A percentile compares a stretch with the other conserved stretches of the same genome.
Conservation (phyloP, 345 rosid genomes). For the Murraya paniculata region DNA sequence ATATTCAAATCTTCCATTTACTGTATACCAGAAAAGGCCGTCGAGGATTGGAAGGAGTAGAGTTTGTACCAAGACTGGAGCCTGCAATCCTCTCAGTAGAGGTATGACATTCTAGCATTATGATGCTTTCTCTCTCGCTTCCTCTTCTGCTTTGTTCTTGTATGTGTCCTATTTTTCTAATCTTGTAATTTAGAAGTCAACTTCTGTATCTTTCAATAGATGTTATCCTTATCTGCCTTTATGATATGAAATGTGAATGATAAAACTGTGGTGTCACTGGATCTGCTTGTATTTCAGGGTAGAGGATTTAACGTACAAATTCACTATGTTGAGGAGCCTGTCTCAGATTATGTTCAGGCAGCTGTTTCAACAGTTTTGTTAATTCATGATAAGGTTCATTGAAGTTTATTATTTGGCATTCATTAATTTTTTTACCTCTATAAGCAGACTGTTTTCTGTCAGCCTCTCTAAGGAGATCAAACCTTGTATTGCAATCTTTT, state of each 20-base stretch:
- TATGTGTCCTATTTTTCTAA: not conserved
- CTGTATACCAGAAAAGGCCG: slow-evolving; percentile 46
- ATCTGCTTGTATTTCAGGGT: slow-evolving; percentile 51
- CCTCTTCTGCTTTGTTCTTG: not conserved
- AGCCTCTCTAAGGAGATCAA: not conserved
- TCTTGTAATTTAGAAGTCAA: not conserved
- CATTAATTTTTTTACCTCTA: not conserved
- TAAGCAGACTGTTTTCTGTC: not conserved
- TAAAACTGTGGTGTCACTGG: slow-evolving; percentile 4
- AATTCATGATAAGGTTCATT: slow-evolving; percentile 75
- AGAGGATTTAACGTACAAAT: slow-evolving; percentile 87
- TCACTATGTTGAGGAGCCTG: slow-evolving; percentile 86
- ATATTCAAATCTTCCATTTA: slow-evolving; percentile 13
- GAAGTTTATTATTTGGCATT: not conserved
- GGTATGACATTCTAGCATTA: slow-evolving; percentile 38
- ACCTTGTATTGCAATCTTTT: not conserved
- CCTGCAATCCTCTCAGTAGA: slow-evolving; percentile 94
- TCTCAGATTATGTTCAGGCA: slow-evolving; percentile 75
- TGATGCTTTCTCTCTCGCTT: not conserved
- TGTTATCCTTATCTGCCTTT: not conserved
- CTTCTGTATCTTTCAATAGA: not conserved
- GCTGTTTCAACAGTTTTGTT: slow-evolving; percentile 70
- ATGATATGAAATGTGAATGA: slow-evolving; percentile 1
- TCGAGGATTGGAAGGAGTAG: slow-evolving; percentile 44
- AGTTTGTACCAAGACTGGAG: slow-evolving; percentile 48